A percentile compares a stretch with the other conserved stretches of the same genome.
Conservation (phyloP, 768 basidiomycete genomes). For the Trametes villosa region DNA sequence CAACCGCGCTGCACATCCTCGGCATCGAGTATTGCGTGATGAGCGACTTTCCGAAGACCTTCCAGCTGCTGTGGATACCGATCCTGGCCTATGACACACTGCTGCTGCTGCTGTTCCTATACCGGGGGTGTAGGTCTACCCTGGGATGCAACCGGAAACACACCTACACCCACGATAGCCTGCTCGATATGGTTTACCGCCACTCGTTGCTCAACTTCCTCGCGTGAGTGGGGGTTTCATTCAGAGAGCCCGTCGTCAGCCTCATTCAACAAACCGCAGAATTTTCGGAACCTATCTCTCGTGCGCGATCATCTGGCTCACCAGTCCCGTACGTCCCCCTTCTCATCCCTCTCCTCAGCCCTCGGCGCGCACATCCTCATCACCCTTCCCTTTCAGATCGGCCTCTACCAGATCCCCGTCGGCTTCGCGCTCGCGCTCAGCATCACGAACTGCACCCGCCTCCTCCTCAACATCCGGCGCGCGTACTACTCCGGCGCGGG, state of each 20-base stretch:
- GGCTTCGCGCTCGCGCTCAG: conserved; percentile 36
- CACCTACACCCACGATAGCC: conserved; percentile 13
- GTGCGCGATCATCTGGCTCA: conserved; percentile 36
- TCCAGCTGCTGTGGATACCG: conserved; percentile 24
- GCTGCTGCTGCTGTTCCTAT: conserved; percentile 32
- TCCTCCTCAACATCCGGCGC: conserved; percentile 37
- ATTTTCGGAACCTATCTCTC: conserved; percentile 35
- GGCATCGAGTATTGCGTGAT: conserved; percentile 29
- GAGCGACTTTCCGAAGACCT: conserved; percentile 12
- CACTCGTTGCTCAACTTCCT: conserved; percentile 33
- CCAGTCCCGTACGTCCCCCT: conserved; percentile 26
- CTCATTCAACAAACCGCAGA: conserved; percentile 20
- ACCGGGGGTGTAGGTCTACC: conserved; percentile 25
- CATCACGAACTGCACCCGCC: conserved; percentile 36
- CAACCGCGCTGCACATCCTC: conserved; percentile 10
- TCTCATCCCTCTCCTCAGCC: neutral
- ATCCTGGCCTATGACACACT: conserved; percentile 26
- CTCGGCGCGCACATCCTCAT: neutral
- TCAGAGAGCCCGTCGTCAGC: too few relatives aligned
- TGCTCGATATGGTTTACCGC: conserved; percentile 32
- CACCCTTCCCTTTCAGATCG: conserved; percentile 20
- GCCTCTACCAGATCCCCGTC: conserved; percentile 34
- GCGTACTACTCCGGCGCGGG: conserved; percentile 32
- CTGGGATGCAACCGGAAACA: neutral
- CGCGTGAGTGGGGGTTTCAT: too few relatives aligned